Conservation (phyloP, 2,329 filamentous ascomycete genomes). For the Ceratocystis eucalypticola region DNA sequence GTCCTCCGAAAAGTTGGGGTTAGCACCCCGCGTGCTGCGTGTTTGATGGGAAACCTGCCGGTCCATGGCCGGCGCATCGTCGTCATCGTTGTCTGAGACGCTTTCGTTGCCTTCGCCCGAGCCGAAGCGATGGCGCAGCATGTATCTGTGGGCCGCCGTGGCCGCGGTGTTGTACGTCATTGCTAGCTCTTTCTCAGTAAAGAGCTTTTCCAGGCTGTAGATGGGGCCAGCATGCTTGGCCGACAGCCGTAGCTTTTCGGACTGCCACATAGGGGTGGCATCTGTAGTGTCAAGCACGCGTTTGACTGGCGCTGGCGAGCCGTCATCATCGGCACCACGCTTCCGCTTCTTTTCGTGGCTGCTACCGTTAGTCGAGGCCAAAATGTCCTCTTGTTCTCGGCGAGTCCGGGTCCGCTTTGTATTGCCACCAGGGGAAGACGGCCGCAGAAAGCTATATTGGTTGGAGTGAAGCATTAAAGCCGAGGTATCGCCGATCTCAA, state of each 20-base stretch:
- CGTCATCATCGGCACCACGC: conserved; percentile 46
- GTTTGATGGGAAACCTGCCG: conserved; percentile 51
- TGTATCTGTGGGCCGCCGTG: conserved; percentile 47
- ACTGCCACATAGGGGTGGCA: conserved; percentile 50
- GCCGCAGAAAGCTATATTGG: conserved; percentile 53
- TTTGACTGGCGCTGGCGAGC: conserved; percentile 46
- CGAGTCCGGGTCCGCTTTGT: conserved; percentile 50
- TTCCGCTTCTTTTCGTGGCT: conserved; percentile 51
- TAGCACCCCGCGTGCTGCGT: conserved; percentile 45
- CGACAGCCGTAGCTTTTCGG: conserved; percentile 41
- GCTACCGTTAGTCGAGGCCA: conserved; percentile 24
- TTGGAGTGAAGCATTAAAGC: conserved; percentile 53
- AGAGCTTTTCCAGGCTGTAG: conserved; percentile 56
- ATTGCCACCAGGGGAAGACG: conserved; percentile 49
- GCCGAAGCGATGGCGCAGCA: conserved; percentile 40
- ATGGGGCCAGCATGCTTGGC: conserved; percentile 45
- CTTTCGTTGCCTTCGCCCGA: conserved; percentile 32
- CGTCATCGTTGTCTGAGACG: conserved; percentile 41
- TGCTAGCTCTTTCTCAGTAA: conserved; percentile 55
- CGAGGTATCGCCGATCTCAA: conserved; percentile 53
- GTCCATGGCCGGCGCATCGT: conserved; percentile 46
- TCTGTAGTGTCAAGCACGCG: conserved; percentile 42
- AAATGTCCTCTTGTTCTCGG: conserved; percentile 46
- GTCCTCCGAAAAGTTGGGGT: conserved; percentile 44
- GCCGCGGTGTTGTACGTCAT: conserved; percentile 52